phyloP scores from a whole-genome alignment of 148 eudicot species.

The Rhododendron williamsianum region DNA sequence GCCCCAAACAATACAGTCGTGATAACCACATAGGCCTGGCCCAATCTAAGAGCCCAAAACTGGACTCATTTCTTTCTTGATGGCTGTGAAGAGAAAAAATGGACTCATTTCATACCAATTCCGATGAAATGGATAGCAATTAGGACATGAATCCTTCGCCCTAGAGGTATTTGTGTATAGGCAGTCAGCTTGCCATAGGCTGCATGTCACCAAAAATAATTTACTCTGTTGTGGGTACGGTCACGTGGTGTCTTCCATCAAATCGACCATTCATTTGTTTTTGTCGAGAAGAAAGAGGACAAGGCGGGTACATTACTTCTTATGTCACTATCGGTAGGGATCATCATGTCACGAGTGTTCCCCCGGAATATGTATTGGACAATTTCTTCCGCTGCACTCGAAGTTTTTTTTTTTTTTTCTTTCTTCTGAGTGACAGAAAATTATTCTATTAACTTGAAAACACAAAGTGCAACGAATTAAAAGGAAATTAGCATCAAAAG shows the following conservation, averaged over 20 bases:
- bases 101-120: background rate
- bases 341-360: background rate
- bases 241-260: background rate
- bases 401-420: too few relatives aligned
- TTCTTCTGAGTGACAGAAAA: too few relatives aligned
- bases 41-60: too few relatives aligned
- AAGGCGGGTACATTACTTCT: background rate
- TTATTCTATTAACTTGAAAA: too few relatives aligned
- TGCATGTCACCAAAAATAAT: background rate
- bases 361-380: too few relatives aligned
- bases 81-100: background rate
- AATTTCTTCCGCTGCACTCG: background rate
- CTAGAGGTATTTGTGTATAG: background rate
- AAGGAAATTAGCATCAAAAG: background rate
- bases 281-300: too few relatives aligned
- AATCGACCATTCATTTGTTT: background rate
- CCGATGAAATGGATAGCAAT: background rate
- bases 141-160: background rate
- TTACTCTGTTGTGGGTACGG: background rate
- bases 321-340: background rate
- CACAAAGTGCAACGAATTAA: too few relatives aligned
- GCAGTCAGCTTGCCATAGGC: background rate
- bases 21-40: too few relatives aligned
- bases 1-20: too few relatives aligned
- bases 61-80: too few relatives aligned